phyloP scores from a whole-genome alignment of 2,329 filamentous ascomycete genomes.

The Fusarium pilosicola region DNA sequence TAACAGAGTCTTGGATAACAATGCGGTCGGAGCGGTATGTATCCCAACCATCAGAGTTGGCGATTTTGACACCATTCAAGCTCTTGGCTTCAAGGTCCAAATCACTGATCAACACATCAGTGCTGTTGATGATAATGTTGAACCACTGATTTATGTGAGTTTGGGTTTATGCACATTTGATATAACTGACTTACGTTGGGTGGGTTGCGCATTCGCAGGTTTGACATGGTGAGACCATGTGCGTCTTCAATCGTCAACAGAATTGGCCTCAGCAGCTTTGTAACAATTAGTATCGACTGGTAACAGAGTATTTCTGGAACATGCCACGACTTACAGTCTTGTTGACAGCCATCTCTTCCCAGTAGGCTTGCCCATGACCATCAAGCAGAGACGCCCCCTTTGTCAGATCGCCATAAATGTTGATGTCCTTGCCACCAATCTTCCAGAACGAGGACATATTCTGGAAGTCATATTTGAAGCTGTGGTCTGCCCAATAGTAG shows the following conservation, averaged over 20 bases:
- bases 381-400: constrained; percentile 74
- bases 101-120: constrained; percentile 70
- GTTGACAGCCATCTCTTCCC: constrained; percentile 35
- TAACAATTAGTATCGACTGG: neutral
- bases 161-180: rapidly evolving
- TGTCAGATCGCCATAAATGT: constrained; percentile 73
- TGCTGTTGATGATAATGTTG: constrained; percentile 73
- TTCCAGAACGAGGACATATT: constrained; percentile 62
- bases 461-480: constrained; percentile 72
- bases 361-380: constrained; percentile 41
- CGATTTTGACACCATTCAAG: constrained; percentile 36
- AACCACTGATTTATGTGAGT: constrained; percentile 43
- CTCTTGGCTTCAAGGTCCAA: constrained; percentile 65
- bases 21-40: constrained; percentile 70
- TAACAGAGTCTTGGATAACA: constrained; percentile 74
- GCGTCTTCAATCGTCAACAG: constrained; percentile 36
- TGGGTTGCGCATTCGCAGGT: constrained; percentile 69
- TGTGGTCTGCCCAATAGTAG: constrained; percentile 73
- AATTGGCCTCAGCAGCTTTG: constrained; percentile 39
- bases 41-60: constrained; percentile 74
- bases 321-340: constrained; percentile 41
- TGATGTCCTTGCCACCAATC: constrained; percentile 55
- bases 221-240: constrained; percentile 65
- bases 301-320: rapidly evolving
- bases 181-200: constrained; percentile 43